Percentiles rank a stretch among this genome's conserved stretches.
Conservation (phyloP, 2,329 filamentous ascomycete species). For the Leptographium procerum region DNA sequence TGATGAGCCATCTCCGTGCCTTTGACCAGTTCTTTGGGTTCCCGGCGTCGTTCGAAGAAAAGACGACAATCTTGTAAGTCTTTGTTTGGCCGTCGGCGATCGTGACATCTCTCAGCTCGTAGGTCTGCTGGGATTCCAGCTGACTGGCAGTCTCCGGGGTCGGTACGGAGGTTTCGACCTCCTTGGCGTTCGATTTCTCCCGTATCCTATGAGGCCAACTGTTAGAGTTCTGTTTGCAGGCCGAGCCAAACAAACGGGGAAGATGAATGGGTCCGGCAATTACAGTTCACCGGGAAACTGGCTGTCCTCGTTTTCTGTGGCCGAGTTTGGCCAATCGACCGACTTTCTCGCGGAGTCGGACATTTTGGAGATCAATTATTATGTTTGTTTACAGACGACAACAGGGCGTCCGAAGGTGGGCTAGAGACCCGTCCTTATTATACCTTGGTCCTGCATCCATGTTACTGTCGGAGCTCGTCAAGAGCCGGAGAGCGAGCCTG, state of each 20-base stretch:
- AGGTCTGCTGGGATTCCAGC: not conserved
- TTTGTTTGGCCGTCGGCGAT: not conserved
- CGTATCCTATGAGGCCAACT: not conserved
- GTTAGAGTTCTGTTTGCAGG: not conserved
- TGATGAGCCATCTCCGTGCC: conserved; percentile 51
- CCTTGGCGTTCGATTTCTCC: not conserved
- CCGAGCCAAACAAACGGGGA: not conserved
- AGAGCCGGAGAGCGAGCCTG: not conserved
- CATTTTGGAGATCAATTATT: not conserved
- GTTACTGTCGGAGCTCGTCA: not conserved
- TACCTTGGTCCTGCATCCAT: not conserved
- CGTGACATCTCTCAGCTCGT: not conserved
- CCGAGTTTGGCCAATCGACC: not conserved
- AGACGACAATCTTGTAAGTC: conserved; percentile 16
- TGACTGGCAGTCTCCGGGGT: not conserved
- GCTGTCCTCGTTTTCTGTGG: not conserved
- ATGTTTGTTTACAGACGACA: not conserved
- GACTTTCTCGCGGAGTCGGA: not conserved
- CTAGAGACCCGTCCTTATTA: not conserved
- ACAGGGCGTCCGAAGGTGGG: not conserved
- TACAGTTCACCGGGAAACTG: not conserved
- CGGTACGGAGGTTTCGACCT: not conserved
- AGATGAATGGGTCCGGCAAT: not conserved
- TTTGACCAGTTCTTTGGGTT: conserved; percentile 42
- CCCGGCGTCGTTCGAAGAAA: conserved; percentile 19